Evolutionary conservation across 306 rosid genomes (phyloP).

Genomic region (Cyamopsis tetragonoloba): DNA sequence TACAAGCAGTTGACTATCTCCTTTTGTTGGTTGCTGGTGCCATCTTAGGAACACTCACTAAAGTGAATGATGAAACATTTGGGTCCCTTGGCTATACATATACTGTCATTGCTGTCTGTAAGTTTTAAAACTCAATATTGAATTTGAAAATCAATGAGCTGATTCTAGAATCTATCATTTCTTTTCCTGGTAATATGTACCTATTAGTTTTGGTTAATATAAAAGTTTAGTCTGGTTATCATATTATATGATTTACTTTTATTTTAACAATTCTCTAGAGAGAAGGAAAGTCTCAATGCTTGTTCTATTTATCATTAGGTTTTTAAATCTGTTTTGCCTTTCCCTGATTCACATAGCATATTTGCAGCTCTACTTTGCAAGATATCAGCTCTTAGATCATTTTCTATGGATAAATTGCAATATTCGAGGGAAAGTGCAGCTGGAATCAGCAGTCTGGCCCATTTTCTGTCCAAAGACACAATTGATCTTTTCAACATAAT

Average conservation of each 20-base stretch:
- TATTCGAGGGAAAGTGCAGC: slow-evolving; percentile 90
- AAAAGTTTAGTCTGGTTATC: neutral
- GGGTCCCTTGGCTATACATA: slow-evolving; percentile 68
- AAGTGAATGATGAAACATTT: slow-evolving; percentile 64
- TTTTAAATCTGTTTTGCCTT: neutral
- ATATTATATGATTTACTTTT: neutral
- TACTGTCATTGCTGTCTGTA: slow-evolving; percentile 80
- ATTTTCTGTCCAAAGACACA: slow-evolving; percentile 79
- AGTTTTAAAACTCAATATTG: slow-evolving; percentile 30
- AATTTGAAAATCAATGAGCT: slow-evolving; percentile 14
- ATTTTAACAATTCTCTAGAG: neutral
- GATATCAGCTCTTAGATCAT: slow-evolving; percentile 84
- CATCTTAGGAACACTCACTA: slow-evolving; percentile 69
- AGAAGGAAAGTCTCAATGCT: neutral
- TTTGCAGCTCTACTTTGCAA: slow-evolving; percentile 82
- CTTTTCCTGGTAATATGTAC: neutral
- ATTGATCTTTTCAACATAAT: slow-evolving; percentile 70
- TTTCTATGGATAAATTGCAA: slow-evolving; percentile 74
- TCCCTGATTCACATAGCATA: slow-evolving; percentile 1
- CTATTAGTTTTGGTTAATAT: neutral
- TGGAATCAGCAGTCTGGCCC: slow-evolving; percentile 80
- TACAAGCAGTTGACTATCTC: slow-evolving; percentile 60
- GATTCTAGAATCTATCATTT: neutral
- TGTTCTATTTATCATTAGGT: neutral
- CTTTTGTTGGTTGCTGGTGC: slow-evolving; percentile 81